Conservation (phyloP, 495 filamentous ascomycete genomes). For the Delitschia confertaspora region DNA sequence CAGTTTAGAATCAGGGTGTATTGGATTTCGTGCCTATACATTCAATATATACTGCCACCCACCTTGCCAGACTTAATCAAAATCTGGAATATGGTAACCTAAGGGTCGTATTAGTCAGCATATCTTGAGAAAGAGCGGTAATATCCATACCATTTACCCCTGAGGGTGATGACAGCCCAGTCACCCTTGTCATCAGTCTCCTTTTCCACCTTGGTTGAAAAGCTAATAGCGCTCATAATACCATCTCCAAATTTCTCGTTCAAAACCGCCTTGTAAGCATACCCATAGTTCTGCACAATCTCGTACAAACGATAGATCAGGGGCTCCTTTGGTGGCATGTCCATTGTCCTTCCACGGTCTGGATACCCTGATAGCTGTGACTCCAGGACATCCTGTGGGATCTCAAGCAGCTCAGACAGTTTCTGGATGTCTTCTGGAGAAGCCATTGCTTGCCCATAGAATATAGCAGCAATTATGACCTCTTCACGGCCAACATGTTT, state of each 20-base stretch:
- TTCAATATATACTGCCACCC: no score
- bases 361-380: slow-evolving; percentile 63
- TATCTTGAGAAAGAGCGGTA: background rate
- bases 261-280: slow-evolving; percentile 89
- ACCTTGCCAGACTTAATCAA: no score
- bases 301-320: slow-evolving; percentile 92
- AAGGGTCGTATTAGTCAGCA: background rate
- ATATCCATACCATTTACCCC: slow-evolving; percentile 80
- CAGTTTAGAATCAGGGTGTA: no score
- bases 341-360: slow-evolving; percentile 70
- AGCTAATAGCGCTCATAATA: slow-evolving; percentile 96
- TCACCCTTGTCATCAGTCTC: slow-evolving; percentile 78
- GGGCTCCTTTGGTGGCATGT: slow-evolving; percentile 92
- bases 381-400: slow-evolving; percentile 50
- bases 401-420: slow-evolving; percentile 57
- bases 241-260: slow-evolving; percentile 99
- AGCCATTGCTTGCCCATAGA: slow-evolving; percentile 86
- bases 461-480: slow-evolving; percentile 83
- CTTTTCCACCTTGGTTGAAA: slow-evolving; percentile 91
- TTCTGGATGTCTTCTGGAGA: slow-evolving; percentile 67
- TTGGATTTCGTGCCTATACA: no score
- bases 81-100: slow-evolving; percentile 37
- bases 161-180: slow-evolving; percentile 85
- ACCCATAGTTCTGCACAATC: slow-evolving; percentile 97
- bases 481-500: slow-evolving; percentile 71